Percentiles rank a stretch among this genome's conserved stretches.
phyloP scores from a whole-genome alignment of 2,329 filamentous ascomycete genomes.

The Ophiostoma novo-ulmi region DNA sequence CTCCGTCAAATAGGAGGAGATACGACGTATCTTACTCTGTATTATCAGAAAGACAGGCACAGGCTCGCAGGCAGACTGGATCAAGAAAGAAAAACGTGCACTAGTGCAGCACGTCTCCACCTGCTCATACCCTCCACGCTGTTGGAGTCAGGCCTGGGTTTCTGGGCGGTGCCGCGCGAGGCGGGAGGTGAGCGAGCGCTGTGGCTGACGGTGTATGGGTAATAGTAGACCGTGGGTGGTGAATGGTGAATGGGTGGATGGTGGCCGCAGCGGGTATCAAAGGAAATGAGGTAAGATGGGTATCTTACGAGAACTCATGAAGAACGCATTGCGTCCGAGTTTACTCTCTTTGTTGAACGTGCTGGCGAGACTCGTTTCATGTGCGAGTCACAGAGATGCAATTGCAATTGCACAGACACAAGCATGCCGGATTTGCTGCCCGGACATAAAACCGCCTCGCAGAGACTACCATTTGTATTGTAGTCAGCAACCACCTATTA shows the following conservation, averaged over 20 bases:
- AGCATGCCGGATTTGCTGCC: background rate
- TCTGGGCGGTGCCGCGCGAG: constrained; percentile 1
- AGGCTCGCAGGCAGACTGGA: background rate
- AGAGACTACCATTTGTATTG: background rate
- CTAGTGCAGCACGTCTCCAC: constrained; percentile 7
- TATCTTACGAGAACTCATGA: too few relatives aligned
- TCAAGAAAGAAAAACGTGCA: constrained; percentile 11
- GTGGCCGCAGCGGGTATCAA: background rate
- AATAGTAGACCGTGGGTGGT: too few relatives aligned
- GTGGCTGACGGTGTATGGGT: background rate
- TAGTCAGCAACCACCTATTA: background rate
- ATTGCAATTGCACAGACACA: background rate
- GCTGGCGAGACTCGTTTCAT: background rate
- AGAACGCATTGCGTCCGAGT: background rate
- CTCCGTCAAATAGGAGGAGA: background rate
- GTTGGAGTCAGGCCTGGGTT: constrained; percentile 6
- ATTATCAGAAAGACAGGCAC: background rate
- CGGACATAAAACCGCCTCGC: background rate
- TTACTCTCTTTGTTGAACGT: background rate
- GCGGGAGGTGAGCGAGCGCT: background rate
- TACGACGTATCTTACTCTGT: background rate
- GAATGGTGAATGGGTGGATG: too few relatives aligned
- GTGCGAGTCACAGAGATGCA: background rate
- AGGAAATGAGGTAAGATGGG: background rate
- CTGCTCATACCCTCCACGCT: background rate